Evolutionary conservation across 2,329 filamentous ascomycete genomes (phyloP), one percentile per base, ranked within the genome.

Genomic region (Aspergillus quadrilineatus): DNA sequence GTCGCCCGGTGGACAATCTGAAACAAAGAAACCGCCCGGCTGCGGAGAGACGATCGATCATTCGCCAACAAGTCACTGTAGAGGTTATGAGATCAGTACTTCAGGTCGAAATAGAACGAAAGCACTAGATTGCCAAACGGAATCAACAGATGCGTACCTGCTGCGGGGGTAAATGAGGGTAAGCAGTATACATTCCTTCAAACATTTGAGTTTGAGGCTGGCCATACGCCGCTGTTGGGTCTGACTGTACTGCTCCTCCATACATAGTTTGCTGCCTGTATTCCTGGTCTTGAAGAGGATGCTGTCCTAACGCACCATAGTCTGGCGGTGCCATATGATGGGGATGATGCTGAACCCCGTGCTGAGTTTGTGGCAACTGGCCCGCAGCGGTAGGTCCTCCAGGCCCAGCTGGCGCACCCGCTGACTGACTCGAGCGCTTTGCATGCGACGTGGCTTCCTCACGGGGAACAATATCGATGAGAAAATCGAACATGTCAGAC

Each of bases 401-500:
- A 65, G 76, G 73, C 36, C 80, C 73, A 60, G 85, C 81, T 6
- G 82, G 79, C 43, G 80, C 79, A 43, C 69, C 73, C 32, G 67
- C 72, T 44, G 75, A 69, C 63, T 78, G 77, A 48, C 77, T 81
- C 6, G 86, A 81, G 62, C 92, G 83, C 79, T 96, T 97, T 41
- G 92, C 85, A 71, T 92, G 91, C 22, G 89, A 86, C 8, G 89
- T 84, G 36, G 93, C 92, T 74, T 99, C 94, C 74, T 99, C 94
- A 51, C 94, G 88, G 3, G 94, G 94, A 5, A 99, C 94, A 60
- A 99, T 99, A 71, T 99, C 94, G 72, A 99, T 99, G 58, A 99
- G 82, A 77, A 99, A 99, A 78, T 99, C 94, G 74, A 99, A 99
- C 94, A 99, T 99, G 78, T 99, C 94, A 22, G 92, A 97, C 77